Evolutionary conservation across 768 basidiomycete genomes (phyloP), one percentile per base, ranked within the genome.

Genomic region (Kwoniella heveanensis): DNA sequence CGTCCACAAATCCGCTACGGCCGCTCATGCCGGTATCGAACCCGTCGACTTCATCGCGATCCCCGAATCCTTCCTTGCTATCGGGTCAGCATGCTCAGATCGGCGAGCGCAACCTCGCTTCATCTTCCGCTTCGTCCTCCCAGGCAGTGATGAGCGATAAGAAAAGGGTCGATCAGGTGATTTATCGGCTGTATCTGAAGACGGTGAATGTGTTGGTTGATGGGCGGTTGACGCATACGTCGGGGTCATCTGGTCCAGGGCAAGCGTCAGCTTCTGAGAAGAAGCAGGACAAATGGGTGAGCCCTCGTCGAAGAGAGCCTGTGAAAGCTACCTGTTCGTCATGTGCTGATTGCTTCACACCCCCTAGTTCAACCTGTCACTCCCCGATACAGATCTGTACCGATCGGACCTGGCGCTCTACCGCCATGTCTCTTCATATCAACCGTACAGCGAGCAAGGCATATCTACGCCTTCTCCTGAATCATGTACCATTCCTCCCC

Each of bases 241-340:
- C 57, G 6, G 59, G 49, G 17, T 25, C 39, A 13, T 58, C 22
- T 17, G 59, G 60, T 36, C 26, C 52, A 1, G 66, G 65, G 12
- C 36, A 36, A 22, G 1, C 39, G 17, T 30, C 36, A 24, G 2
- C 56, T 1, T 50, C 29, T 17, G 70, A 75, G 56, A 54, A 57
- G 44, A 76, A 71, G 71, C 65, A 72, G 49, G 78, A 79, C 59
- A 74, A 76, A 68, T 79, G 78, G 78, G 77, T 79, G 36, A 63
- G 76, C 63, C 2, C n/a, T n/a, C n/a, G n/a, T n/a, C n/a, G n/a
- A n/a, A n/a, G n/a, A n/a, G n/a, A 13, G 32, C 32, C 32, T 5
- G 32, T 32, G 7, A 32, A 30, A 10, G 10, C 9, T 26, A 22
- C 48, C 10, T 26, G 21, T 49, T 49, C 25, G 17, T 49, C 22